Evolutionary conservation across 2,329 filamentous ascomycete genomes (phyloP).

Genomic region (Penicillium polonicum): DNA sequence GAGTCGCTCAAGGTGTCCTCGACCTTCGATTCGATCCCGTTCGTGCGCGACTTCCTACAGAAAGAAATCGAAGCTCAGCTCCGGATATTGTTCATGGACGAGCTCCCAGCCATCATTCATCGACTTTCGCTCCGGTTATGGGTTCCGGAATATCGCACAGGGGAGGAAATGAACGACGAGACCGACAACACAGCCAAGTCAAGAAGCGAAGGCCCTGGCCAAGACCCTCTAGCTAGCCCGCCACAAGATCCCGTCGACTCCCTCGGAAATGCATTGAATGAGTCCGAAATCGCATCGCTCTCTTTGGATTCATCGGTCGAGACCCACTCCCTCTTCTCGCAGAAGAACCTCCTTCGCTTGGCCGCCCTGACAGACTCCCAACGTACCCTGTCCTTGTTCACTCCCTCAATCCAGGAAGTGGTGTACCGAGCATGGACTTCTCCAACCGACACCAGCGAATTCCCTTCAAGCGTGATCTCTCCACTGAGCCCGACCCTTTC

Average conservation of each 20-base stretch:
- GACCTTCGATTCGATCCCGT: slow-evolving; percentile 98
- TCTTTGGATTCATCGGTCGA: slow-evolving; percentile 78
- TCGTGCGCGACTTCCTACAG: slow-evolving; percentile 94
- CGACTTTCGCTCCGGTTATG: slow-evolving; percentile 82
- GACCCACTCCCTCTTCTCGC: slow-evolving; percentile 86
- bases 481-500: slow-evolving; percentile 53
- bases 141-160: slow-evolving; percentile 78
- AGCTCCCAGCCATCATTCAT: slow-evolving; percentile 94
- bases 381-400: slow-evolving; percentile 85
- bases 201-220: slow-evolving; percentile 57
- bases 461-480: slow-evolving; percentile 39
- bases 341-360: slow-evolving; percentile 85
- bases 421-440: slow-evolving; percentile 92
- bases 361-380: slow-evolving; percentile 84
- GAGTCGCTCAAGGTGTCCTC: slow-evolving; percentile 98
- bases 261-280: slow-evolving; percentile 72
- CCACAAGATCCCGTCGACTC: slow-evolving; percentile 80
- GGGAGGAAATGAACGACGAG: slow-evolving; percentile 59
- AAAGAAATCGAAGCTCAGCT: slow-evolving; percentile 93
- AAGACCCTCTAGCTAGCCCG: slow-evolving; percentile 79
- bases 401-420: slow-evolving; percentile 82
- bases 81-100: slow-evolving; percentile 94
- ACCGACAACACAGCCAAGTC: slow-evolving; percentile 47
- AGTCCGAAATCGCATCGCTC: slow-evolving; percentile 71
- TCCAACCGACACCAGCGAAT: slow-evolving; percentile 67